Evolutionary conservation across 2,329 filamentous ascomycete species (phyloP).

Genomic region (Penicillium sp.): DNA sequence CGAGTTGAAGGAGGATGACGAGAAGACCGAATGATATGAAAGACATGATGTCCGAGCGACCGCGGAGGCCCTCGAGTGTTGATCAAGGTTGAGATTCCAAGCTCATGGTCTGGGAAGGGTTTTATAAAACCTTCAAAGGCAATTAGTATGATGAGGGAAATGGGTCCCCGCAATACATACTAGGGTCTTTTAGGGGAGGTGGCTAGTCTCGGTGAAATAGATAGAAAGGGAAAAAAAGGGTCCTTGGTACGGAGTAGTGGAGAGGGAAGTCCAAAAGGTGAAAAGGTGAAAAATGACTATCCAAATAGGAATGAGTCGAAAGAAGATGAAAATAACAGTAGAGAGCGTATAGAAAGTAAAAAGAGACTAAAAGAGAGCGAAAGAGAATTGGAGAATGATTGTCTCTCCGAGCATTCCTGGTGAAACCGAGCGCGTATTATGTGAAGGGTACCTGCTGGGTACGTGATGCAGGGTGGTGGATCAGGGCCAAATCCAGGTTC

Average conservation of each 20-base stretch:
- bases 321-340: neutral
- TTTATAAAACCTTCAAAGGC: slow-evolving; percentile 4
- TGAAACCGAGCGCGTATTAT: slow-evolving; percentile 6
- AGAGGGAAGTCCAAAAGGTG: neutral
- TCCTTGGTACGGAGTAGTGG: neutral
- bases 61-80: slow-evolving; percentile 23
- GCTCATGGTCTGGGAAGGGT: slow-evolving; percentile 22
- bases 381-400: neutral
- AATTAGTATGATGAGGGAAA: slow-evolving; percentile 12
- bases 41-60: slow-evolving; percentile 18
- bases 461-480: slow-evolving; percentile 6
- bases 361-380: neutral
- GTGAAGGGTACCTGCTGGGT: slow-evolving; percentile 12
- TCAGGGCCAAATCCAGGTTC: neutral
- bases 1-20: slow-evolving; percentile 22
- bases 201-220: neutral
- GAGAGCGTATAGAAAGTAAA: neutral
- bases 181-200: slow-evolving; percentile 9
- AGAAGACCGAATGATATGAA: slow-evolving; percentile 15
- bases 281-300: too few relatives aligned
- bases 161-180: slow-evolving; percentile 22
- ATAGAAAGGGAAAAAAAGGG: neutral
- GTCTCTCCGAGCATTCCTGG: slow-evolving; percentile 17
- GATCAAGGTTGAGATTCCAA: slow-evolving; percentile 23
- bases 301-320: too few relatives aligned